Evolutionary conservation across 2,329 filamentous ascomycete genomes (phyloP).

Genomic region (Xylariomycetidae sp.): DNA sequence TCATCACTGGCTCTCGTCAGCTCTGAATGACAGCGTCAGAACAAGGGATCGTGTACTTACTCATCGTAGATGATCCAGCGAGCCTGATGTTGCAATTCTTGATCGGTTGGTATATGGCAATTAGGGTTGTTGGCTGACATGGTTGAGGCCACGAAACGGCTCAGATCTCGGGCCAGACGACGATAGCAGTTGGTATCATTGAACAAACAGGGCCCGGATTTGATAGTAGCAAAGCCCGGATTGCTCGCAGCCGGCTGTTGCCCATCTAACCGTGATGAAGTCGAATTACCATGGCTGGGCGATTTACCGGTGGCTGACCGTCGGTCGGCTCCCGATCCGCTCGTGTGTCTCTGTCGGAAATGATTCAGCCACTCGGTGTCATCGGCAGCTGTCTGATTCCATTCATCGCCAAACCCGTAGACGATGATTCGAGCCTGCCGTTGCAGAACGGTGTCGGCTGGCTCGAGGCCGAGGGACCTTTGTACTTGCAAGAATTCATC

Average conservation of each 20-base stretch:
- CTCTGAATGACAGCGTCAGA: too few species aligned
- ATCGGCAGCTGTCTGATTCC: slow-evolving; percentile 61
- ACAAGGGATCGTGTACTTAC: too few species aligned
- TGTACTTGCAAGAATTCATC: slow-evolving; percentile 46
- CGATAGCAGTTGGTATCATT: slow-evolving; percentile 59
- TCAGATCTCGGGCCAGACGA: slow-evolving; percentile 49
- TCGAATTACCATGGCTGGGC: slow-evolving; percentile 3
- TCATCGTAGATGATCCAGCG: slow-evolving; percentile 60
- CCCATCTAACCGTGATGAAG: slow-evolving; percentile 3
- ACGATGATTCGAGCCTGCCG: slow-evolving; percentile 56
- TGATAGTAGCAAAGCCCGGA: slow-evolving; percentile 14
- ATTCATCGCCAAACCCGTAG: slow-evolving; percentile 57
- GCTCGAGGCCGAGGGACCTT: slow-evolving; percentile 39
- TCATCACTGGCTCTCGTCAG: slow-evolving; percentile 43
- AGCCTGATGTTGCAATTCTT: slow-evolving; percentile 61
- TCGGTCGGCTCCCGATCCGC: slow-evolving; percentile 17
- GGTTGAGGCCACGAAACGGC: slow-evolving; percentile 45
- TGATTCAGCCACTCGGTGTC: slow-evolving; percentile 47
- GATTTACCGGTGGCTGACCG: slow-evolving; percentile 15
- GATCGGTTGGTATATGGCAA: slow-evolving; percentile 53
- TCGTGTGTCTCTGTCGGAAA: slow-evolving; percentile 45
- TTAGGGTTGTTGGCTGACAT: slow-evolving; percentile 59
- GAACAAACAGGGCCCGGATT: slow-evolving; percentile 40
- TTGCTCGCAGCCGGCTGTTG: slow-evolving; percentile 5
- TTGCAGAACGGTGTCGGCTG: slow-evolving; percentile 51